Evolutionary conservation across 176 grass and related monocot species (phyloP), one percentile per base, ranked within the genome.

Genomic region (Bolboschoenus planiculmis): DNA sequence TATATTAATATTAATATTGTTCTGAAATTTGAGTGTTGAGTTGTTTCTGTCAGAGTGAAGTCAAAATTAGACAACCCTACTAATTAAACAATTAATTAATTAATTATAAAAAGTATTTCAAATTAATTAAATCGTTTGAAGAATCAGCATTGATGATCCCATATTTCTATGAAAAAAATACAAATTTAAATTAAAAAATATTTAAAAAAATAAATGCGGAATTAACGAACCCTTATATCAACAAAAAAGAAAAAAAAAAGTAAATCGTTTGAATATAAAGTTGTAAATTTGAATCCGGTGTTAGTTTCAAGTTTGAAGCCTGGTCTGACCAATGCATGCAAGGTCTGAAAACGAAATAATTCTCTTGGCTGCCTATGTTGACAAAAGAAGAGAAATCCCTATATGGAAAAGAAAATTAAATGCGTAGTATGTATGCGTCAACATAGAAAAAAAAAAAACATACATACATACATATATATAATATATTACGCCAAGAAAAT

Each of bases 331-430:
- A n/a, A n/a, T n/a, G n/a, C n/a, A 76, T 51, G 72, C 44, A 76
- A 31, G 42, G 72, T 76, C 15, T 77, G 72, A 77, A 77, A 77
- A 53, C 44, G 72, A 77, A 53, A 77, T 53, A 30, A 30, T 76
- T 31, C 43, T 4, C 20, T 15, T 15, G 70, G 13, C n/a, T 16
- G 46, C 46, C 72, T 77, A 77, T 20, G 11, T 77, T 77, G 72
- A 53, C 72, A 34, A 77, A 26, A 53, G 0, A 5, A 77, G 27
- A 75, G 71, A 16, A 75, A 31, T 4, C 24, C 44, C 50, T 48
- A 29, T 48, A 16, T 75, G 70, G 70, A 75, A 75, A 48, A 26
- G n/a, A 75, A 75, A 29, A 14, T n/a, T n/a, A n/a, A n/a, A n/a
- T n/a, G n/a, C n/a, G n/a, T n/a, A n/a, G n/a, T n/a, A n/a, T n/a